Base-by-base conservation (phyloP, 2,329 filamentous ascomycete genomes). In the Verticillium klebahnii region DNA sequence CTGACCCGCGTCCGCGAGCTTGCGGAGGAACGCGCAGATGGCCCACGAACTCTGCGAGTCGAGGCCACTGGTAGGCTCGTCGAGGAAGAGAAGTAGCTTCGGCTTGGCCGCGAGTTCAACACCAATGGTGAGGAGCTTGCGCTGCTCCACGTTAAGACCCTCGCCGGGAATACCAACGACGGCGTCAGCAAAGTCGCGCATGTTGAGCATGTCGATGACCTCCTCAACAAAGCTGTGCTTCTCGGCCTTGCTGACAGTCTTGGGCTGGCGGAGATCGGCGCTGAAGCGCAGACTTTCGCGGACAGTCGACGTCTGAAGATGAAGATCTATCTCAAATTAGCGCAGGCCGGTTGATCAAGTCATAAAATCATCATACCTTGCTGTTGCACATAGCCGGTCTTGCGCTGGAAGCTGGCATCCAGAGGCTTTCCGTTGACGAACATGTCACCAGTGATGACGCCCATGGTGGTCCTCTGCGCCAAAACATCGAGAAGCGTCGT, bases 321-420 rank as follows among this genome's bases (percentile, higher is more conserved):
- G 84, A 0, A 87, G 72, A 73, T 91, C 80, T 80, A 17, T 0
- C 12, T n/a, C 31, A 17, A 50, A 4, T 65, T 57, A 67, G 59
- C 32, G 14, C 36, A 29, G 14, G 4, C 5, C 9, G 54, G 23
- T 8, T 34, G 1, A 5, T 15, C 5, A 4, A 2, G 1, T 19
- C 8, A 3, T 29, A 1, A 25, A 31, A 3, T 36, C 1, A 25
- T 29, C 72, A 61, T 61, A 78, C 78, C 86, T 71, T 89, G 85
- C 62, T 89, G 87, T 66, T 89, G 86, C 0, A 88, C 86, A 66
- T 89, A 89, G 0, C 87, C 87, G 0, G 85, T 88, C 69, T 87
- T 86, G 7, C 87, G 78, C 63, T 88, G 86, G 65, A 89, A 89
- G 57, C 80, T 83, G 6, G 75, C 74, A 64, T 85, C 83, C 0